Percentiles rank a stretch among this genome's conserved stretches.
phyloP scores from a whole-genome alignment of 2,329 filamentous ascomycete genomes.

The Corinectria fuckeliana region DNA sequence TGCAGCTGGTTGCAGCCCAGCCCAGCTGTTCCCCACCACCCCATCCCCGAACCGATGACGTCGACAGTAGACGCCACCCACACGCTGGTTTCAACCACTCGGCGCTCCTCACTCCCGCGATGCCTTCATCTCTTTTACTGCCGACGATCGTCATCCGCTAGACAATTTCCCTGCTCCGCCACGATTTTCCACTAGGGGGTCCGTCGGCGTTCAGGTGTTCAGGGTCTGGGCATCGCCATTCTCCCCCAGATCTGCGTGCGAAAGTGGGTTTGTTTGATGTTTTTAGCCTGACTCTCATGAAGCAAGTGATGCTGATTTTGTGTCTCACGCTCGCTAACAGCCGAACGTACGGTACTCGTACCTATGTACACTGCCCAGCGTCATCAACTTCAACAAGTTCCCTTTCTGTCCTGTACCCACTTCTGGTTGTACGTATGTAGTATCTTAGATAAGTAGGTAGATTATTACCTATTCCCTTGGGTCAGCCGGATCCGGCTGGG shows the following conservation, averaged over 20 bases:
- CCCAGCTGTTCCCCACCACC: background rate
- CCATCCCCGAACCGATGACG: constrained; percentile 13
- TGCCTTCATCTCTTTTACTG: constrained; percentile 15
- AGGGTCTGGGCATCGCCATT: constrained; percentile 6
- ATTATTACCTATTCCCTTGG: background rate
- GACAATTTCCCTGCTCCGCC: background rate
- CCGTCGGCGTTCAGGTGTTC: background rate
- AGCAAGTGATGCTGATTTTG: background rate
- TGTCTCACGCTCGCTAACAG: background rate
- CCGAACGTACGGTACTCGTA: too few species aligned
- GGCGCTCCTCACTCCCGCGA: constrained; percentile 14
- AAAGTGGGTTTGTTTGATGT: constrained; percentile 2
- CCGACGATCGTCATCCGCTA: constrained; percentile 14
- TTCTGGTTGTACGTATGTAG: too few species aligned
- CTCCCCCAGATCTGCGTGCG: constrained; percentile 10
- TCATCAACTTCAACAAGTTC: background rate
- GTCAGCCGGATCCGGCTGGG: background rate
- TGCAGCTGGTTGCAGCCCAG: background rate
- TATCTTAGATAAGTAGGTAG: too few species aligned
- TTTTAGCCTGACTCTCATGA: background rate
- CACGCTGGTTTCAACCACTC: background rate
- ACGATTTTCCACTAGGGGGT: background rate
- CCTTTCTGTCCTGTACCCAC: background rate
- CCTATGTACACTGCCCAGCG: background rate
- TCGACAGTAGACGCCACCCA: constrained; percentile 10